Evolutionary conservation across 257 asterid genomes (phyloP), one percentile per base, ranked within the genome.

Genomic region (Forsythia suspensa): DNA sequence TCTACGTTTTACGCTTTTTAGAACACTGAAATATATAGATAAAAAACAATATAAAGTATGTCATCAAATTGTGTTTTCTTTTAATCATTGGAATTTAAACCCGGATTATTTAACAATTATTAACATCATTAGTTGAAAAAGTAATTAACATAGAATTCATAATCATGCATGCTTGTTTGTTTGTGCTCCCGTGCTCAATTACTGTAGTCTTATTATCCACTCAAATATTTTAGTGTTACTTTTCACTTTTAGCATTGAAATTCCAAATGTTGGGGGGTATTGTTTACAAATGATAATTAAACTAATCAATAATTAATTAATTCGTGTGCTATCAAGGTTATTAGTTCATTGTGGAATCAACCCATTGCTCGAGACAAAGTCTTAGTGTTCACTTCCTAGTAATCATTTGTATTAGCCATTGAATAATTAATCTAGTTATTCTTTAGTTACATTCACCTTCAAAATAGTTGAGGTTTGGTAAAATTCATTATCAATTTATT

Each of bases 201-300:
- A 42, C 83, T 79, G 69, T 46, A 41, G 83, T 68, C 48, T 72
- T 63, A 20, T 83, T 84, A 37, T 71, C 42, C 57, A 84, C 16
- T 70, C 77, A 57, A 76, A 80, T 79, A 72, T 43, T 81, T 34
- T 59, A 77, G 0, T 48, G 71, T 37, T 76, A 10, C 24, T 65
- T 73, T 13, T 16, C 46, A 29, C 76, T 85, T 81, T 80, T 77
- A 77, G 88, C 92, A 5, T 89, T 52, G 96, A 85, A 86, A 86
- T 89, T 84, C 88, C 78, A 86, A 86, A 88, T 86, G 90, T 80
- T 82, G 87, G 88, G n/a, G 85, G 13, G 48, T 80, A 11, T 63
- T 41, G 86, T 79, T 77, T 71, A 71, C 82, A 86, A 86, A 87
- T 48, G 73, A 72, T 76, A 71, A 83, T 75, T 77, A 79, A 80